A percentile compares a stretch with the other conserved stretches of the same genome.
phyloP scores from a whole-genome alignment of 345 rosid species.

The Odontarrhena argentea region DNA sequence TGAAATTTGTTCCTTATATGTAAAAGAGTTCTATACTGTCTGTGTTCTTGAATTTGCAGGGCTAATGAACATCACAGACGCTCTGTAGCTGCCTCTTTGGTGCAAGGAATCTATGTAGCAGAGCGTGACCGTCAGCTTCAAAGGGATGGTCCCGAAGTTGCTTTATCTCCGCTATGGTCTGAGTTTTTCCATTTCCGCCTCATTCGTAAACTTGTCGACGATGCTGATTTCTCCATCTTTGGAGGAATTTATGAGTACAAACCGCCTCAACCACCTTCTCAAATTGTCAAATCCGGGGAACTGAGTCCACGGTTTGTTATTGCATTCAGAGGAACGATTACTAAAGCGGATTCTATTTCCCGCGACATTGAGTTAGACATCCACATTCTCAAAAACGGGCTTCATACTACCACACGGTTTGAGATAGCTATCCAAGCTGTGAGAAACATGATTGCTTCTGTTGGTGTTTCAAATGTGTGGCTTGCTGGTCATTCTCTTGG shows the following conservation, averaged over 20 bases:
- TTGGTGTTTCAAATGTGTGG: slow-evolving; percentile 75
- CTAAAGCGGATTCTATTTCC: slow-evolving; percentile 62
- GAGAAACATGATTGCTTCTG: slow-evolving; percentile 61
- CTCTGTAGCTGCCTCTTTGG: slow-evolving; percentile 77
- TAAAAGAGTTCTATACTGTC: not conserved
- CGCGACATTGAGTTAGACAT: slow-evolving; percentile 70
- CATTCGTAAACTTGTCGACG: slow-evolving; percentile 63
- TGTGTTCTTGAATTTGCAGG: slow-evolving; percentile 47
- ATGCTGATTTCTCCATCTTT: slow-evolving; percentile 70
- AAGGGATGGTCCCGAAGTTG: slow-evolving; percentile 54
- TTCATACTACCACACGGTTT: slow-evolving; percentile 70
- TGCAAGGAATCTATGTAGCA: slow-evolving; percentile 73
- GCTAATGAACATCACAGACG: slow-evolving; percentile 63
- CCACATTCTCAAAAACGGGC: slow-evolving; percentile 64
- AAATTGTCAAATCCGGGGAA: slow-evolving; percentile 32
- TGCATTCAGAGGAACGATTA: slow-evolving; percentile 82
- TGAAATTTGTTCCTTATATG: not conserved
- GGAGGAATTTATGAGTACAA: slow-evolving; percentile 79
- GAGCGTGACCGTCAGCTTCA: slow-evolving; percentile 89
- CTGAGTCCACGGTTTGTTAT: slow-evolving; percentile 63
- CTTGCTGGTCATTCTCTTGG: slow-evolving; percentile 95
- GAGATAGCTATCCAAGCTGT: slow-evolving; percentile 81
- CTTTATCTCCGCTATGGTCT: slow-evolving; percentile 85
- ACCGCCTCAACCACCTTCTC: slow-evolving; percentile 44
- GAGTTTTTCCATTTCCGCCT: slow-evolving; percentile 70